A percentile compares a stretch with the other conserved stretches of the same genome.
Evolutionary conservation across 2,329 filamentous ascomycete species (phyloP).

Genomic region (Colletotrichum caudatum): DNA sequence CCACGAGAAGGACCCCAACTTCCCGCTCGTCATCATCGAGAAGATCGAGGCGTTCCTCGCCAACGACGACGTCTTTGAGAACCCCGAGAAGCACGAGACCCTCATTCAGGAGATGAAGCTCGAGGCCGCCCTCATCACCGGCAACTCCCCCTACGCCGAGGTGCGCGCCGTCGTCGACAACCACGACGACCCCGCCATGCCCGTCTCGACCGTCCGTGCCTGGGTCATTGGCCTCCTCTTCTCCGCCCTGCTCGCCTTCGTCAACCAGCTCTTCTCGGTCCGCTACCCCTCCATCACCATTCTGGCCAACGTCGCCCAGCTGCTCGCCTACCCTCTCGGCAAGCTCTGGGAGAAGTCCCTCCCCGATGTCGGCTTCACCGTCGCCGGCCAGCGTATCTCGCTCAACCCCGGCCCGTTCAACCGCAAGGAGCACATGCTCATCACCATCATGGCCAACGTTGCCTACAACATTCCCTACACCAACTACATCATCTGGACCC

Average conservation of each 20-base stretch:
- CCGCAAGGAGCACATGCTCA: conserved; percentile 66
- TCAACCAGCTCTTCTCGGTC: conserved; percentile 55
- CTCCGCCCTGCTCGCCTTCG: conserved; percentile 48
- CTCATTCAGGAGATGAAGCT: conserved; percentile 52
- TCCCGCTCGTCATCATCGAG: conserved; percentile 54
- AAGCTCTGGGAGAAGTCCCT: conserved; percentile 51
- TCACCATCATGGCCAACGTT: conserved; percentile 68
- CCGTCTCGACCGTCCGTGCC: conserved; percentile 53
- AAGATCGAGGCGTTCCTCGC: conserved; percentile 54
- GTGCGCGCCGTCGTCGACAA: conserved; percentile 57
- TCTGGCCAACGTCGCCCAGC: conserved; percentile 52
- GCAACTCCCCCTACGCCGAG: conserved; percentile 51
- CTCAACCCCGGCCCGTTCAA: conserved; percentile 64
- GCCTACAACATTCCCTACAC: conserved; percentile 57
- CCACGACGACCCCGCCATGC: conserved; percentile 52
- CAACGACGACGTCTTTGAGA: conserved; percentile 49
- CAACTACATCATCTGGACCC: conserved; percentile 58
- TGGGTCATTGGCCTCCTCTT: conserved; percentile 53
- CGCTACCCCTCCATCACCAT: conserved; percentile 53
- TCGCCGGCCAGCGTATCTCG: conserved; percentile 51
- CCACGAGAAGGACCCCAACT: conserved; percentile 60
- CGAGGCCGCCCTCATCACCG: conserved; percentile 49
- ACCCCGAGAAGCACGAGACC: conserved; percentile 52
- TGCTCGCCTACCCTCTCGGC: conserved; percentile 54
- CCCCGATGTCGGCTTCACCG: conserved; percentile 50